These are phyloP conservation scores for Aspergillus ostianus DNA, from an alignment of 495 filamentous ascomycete genomes.

Conservation along the genomic window DNA sequence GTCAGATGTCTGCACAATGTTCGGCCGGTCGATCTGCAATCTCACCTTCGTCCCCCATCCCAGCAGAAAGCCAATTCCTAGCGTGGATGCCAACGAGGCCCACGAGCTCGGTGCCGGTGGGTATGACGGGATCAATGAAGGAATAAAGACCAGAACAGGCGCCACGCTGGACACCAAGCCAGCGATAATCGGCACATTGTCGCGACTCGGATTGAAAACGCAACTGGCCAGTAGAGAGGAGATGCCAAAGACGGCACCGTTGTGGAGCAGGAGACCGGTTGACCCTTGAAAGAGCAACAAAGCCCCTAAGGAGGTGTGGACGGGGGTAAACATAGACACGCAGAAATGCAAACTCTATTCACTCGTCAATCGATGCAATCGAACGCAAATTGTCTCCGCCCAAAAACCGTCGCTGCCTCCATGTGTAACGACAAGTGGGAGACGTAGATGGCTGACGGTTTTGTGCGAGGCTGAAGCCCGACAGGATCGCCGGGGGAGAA, in stretches of 20 bases:
- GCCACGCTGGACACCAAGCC: slow-evolving; percentile 47
- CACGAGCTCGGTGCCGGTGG: slow-evolving; percentile 31
- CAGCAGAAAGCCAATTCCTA: slow-evolving; percentile 46
- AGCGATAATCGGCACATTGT: slow-evolving; percentile 48
- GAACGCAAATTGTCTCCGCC: not conserved
- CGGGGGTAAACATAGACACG: slow-evolving; percentile 55
- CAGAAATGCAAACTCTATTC: not conserved
- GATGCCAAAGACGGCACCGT: slow-evolving; percentile 55
- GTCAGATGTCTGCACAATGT: slow-evolving; percentile 8
- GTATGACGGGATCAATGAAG: slow-evolving; percentile 47
- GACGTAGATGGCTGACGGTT: not conserved
- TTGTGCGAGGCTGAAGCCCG: not conserved
- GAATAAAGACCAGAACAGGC: slow-evolving; percentile 39
- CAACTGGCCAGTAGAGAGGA: slow-evolving; percentile 47
- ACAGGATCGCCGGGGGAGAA: not conserved
- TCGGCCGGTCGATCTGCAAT: not conserved
- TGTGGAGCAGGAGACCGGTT: slow-evolving; percentile 51
- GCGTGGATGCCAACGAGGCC: slow-evolving; percentile 33
- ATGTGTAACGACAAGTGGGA: not conserved
- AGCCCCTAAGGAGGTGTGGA: slow-evolving; percentile 55
- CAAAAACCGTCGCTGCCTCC: not conserved
- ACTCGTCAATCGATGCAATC: not conserved
- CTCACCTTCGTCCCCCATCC: slow-evolving; percentile 58
- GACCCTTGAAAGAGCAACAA: slow-evolving; percentile 54
- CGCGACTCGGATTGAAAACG: slow-evolving; percentile 34